These are phyloP conservation scores for Zarea fungicola DNA, from an alignment of 2,329 filamentous ascomycete species.

Conservation along the genomic window DNA sequence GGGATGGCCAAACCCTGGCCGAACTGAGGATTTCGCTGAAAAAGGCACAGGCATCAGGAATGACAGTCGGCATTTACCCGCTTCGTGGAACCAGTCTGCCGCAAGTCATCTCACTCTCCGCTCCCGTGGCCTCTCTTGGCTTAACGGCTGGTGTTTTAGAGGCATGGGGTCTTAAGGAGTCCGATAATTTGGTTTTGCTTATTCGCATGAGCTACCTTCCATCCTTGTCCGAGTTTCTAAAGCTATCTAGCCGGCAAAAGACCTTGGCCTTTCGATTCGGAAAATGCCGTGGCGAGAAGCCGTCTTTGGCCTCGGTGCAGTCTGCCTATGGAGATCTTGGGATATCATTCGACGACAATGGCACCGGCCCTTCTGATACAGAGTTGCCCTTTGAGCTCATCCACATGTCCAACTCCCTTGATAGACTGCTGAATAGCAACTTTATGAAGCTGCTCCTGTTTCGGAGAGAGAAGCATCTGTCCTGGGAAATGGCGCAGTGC, in stretches of 20 bases:
- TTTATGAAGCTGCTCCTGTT: neutral
- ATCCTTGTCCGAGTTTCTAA: conserved; percentile 55
- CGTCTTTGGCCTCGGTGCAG: conserved; percentile 50
- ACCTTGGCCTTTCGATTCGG: conserved; percentile 58
- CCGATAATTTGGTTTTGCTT: conserved; percentile 69
- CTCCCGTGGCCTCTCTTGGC: conserved; percentile 63
- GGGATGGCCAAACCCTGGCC: conserved; percentile 27
- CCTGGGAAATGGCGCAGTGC: conserved; percentile 16
- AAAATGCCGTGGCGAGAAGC: conserved; percentile 68
- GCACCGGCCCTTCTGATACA: neutral
- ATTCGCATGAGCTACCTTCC: conserved; percentile 59
- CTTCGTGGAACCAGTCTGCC: conserved; percentile 39
- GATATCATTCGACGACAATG: neutral
- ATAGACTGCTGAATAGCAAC: neutral
- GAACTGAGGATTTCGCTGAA: conserved; percentile 43
- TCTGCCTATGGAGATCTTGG: conserved; percentile 39
- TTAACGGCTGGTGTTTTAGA: conserved; percentile 69
- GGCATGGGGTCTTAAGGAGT: conserved; percentile 65
- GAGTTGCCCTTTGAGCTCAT: conserved; percentile 3
- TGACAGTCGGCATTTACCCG: conserved; percentile 58
- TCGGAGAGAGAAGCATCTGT: neutral
- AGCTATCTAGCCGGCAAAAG: conserved; percentile 31
- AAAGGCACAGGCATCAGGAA: conserved; percentile 57
- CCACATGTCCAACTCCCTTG: conserved; percentile 7
- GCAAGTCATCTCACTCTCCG: conserved; percentile 57